Base-by-base conservation (phyloP, 2,329 filamentous ascomycete genomes). In the Alternaria triticina region DNA sequence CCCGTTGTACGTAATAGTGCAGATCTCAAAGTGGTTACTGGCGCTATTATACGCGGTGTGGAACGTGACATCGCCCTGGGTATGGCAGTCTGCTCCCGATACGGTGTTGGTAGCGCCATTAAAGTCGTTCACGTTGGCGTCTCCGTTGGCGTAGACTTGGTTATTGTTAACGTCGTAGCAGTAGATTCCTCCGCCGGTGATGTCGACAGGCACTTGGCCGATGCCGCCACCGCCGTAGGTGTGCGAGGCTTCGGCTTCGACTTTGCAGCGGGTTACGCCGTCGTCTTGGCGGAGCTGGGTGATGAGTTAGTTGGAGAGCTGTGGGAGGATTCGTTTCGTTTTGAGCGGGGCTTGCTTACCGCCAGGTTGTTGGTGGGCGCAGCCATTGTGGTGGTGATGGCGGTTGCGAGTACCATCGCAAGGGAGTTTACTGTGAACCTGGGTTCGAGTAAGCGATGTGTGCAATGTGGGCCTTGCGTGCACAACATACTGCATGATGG, bases 81-180 rank as follows among this genome's bases (percentile, higher is more conserved):
- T 40, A 11, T 40, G 36, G 36, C 36, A 40, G 2, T 40, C 36
- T 3, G 2, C 36, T 40, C 0, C 36, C 0, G 36, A 40, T 0
- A 40, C 5, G n/a, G 15, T 40, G 2, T 3, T 40, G 36, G 36
- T 40, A 2, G 4, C 5, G 36, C 36, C 36, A 3, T 40, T 6
- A n/a, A 40, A 40, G 36, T 17, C 11, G 1, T 10, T 3, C 36
- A 11, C 9, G 3, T 40, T 3, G 36, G 36, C 36, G 3, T 40
- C 36, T 2, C 0, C 0, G 36, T 40, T 11, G n/a, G 0, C 0
- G 36, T 6, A 40, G n/a, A 40, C 9, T 6, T 0, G 5, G 8
- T 40, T 1, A n/a, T 40, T 6, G 36, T 40, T 40, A n/a, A 40
- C 36, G 9, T 40, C 36, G 36, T 40, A 40, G 36, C 36, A 40